phyloP scores from a whole-genome alignment of 495 filamentous ascomycete genomes.

The Mytilinidion resinicola region DNA sequence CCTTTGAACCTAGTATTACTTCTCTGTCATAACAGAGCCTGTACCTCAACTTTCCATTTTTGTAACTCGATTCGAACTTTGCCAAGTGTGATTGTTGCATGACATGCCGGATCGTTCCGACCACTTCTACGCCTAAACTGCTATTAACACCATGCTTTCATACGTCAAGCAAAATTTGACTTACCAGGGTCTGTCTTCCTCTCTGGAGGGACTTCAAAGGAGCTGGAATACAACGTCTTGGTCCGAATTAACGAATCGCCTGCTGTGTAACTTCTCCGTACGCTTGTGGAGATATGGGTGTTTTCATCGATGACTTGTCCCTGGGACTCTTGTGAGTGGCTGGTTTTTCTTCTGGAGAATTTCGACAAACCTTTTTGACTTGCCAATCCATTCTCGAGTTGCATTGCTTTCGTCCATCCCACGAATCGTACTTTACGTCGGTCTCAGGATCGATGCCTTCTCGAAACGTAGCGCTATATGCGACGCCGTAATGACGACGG shows the following conservation, averaged over 20 bases:
- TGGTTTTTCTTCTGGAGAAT: too few relatives aligned
- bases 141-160: too few relatives aligned
- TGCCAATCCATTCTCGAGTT: constrained; percentile 8
- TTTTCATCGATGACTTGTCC: constrained; percentile 6
- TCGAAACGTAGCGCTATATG: constrained; percentile 4
- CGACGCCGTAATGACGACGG: constrained; percentile 29
- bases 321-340: background rate
- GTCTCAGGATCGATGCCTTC: constrained; percentile 8
- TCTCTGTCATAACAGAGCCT: background rate
- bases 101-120: background rate
- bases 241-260: constrained; percentile 4
- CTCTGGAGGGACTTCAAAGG: background rate
- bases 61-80: background rate
- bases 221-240: constrained; percentile 1
- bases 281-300: background rate
- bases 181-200: background rate
- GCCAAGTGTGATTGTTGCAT: background rate
- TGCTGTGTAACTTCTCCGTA: background rate
- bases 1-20: background rate
- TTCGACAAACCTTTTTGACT: constrained; percentile 1
- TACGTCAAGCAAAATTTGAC: too few relatives aligned
- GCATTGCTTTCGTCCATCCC: background rate
- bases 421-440: constrained; percentile 1
- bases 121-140: background rate
- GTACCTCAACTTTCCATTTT: background rate